Base-by-base conservation (phyloP, 2,329 filamentous ascomycete genomes). In the Coniochaeta sp. region DNA sequence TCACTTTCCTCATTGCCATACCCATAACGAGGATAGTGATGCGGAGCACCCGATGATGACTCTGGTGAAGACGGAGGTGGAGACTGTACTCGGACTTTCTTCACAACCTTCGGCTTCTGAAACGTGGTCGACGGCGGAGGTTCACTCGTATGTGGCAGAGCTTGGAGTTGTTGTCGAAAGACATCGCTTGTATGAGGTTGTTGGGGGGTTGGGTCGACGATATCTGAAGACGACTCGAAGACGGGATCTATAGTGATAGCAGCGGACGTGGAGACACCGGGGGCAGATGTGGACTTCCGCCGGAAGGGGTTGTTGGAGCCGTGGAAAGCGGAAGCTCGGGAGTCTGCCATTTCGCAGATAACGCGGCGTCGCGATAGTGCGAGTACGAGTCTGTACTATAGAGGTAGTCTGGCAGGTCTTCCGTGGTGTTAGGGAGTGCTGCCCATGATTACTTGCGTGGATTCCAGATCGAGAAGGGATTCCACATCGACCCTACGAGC, bases 51-150 rank as follows among this genome's bases (percentile, higher is more conserved):
- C 66, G 38, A 40, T 9, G 73, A 71, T 67, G 81, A 82, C 64
- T 84, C 81, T 65, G 82, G 81, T 14, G 81, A 81, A n/a, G 81
- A 79, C 3, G 84, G 84, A 61, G 84, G 84, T 58, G 85, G 85
- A 47, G 84, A 87, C 68, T 87, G 80, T 9, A 88, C 82, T 67
- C 87, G 84, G 62, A 90, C 87, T 67, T 84, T 88, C 74, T 89
- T 89, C 62, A 82, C 78, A 43, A 84, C 77, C 76, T 81, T 89
- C 44, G 71, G 70, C 64, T 73, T 80, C 65, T 69, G 68, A 60
- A 71, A 72, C 36, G 67, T 76, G 64, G 68, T 72, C 40, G 62
- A 69, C 33, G 68, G 72, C 60, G 74, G 69, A 50, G 70, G 67
- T 26, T 70, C 69, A 47, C 64, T 64, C 24, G 73, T 69, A 59